These are phyloP conservation scores for Fusarium heterosporum DNA, from an alignment of 2,329 filamentous ascomycete species.

Conservation along the genomic window DNA sequence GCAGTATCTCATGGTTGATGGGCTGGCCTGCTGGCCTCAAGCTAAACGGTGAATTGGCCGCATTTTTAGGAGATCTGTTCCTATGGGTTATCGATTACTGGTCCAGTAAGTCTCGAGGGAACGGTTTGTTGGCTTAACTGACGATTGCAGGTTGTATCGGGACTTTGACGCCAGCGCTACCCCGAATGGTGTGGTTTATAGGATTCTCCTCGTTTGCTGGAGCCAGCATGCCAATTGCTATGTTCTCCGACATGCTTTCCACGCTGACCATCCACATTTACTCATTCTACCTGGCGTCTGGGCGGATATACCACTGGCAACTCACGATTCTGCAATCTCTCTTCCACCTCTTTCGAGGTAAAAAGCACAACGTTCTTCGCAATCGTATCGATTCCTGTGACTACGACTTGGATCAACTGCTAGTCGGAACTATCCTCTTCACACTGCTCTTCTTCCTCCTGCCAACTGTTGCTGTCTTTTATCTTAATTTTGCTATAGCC, in stretches of 20 bases:
- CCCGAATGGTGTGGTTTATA: constrained; percentile 89
- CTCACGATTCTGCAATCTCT: constrained; percentile 95
- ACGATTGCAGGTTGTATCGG: constrained; percentile 75
- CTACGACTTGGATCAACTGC: constrained; percentile 95
- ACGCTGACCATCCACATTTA: constrained; percentile 95
- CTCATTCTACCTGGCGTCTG: constrained; percentile 96
- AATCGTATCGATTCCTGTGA: constrained; percentile 99
- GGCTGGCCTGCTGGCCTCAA: constrained; percentile 95
- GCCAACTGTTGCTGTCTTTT: constrained; percentile 95
- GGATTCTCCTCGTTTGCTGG: constrained; percentile 95
- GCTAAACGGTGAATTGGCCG: constrained; percentile 90
- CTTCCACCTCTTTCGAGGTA: constrained; percentile 98
- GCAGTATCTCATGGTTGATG: constrained; percentile 95
- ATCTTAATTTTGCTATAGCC: constrained; percentile 93
- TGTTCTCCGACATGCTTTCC: constrained; percentile 94
- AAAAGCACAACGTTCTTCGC: constrained; percentile 96
- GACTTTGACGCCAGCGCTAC: constrained; percentile 81
- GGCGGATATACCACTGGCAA: constrained; percentile 98
- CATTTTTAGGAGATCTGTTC: constrained; percentile 95
- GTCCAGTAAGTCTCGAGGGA: constrained; percentile 71
- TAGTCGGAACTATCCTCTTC: constrained; percentile 96
- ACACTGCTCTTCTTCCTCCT: constrained; percentile 94
- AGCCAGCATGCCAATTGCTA: constrained; percentile 94
- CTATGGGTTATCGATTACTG: constrained; percentile 99
- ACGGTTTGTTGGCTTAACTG: constrained; percentile 21